Conservation (phyloP, 192 early-diverging fungal species). For the Linnemannia elongata region DNA sequence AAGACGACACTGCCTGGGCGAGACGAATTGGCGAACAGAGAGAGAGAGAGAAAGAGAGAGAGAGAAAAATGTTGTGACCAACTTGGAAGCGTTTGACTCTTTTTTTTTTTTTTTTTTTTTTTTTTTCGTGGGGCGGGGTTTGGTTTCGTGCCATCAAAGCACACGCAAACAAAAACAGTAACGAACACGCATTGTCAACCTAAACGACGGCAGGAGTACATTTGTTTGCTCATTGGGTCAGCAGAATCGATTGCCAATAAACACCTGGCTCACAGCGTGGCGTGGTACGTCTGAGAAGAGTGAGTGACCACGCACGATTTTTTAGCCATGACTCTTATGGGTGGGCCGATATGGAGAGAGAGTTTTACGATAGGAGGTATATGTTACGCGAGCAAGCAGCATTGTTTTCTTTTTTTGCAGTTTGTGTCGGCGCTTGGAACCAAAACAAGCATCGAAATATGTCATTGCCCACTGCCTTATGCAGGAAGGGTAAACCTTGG, state of each 20-base stretch:
- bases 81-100: not conserved
- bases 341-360: not conserved
- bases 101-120: not conserved
- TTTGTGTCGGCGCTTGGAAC: not conserved
- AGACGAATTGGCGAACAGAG: not conserved
- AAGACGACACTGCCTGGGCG: not conserved
- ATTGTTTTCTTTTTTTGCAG: not conserved
- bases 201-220: not conserved
- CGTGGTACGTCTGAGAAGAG: not conserved
- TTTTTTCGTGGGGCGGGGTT: not conserved
- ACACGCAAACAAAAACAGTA: not conserved
- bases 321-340: not conserved
- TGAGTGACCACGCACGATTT: not conserved
- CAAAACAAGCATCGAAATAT: not conserved
- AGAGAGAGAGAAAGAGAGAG: not conserved
- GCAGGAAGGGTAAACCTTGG: not conserved
- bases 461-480: not conserved
- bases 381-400: not conserved
- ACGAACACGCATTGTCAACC: not conserved
- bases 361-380: not conserved
- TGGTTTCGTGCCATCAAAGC: not conserved
- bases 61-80: not conserved
- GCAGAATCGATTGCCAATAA: not conserved
- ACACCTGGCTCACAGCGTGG: not conserved
- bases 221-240: not conserved